Base-by-base conservation (phyloP, 495 filamentous ascomycete genomes). In the Neurospora sp. region DNA sequence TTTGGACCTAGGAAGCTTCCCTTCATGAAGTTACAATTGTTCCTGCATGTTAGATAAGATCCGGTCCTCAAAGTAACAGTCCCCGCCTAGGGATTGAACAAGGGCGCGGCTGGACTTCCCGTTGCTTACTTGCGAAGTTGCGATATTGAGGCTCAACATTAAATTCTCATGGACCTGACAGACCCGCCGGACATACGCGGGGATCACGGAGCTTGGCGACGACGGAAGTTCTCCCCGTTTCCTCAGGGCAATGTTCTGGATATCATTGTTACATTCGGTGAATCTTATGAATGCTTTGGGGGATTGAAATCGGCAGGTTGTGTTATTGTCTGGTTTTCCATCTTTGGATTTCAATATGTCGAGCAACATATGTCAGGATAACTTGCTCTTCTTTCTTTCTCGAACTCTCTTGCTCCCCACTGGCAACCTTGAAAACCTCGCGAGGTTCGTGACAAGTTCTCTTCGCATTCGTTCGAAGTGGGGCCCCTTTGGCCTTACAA, bases 11-110 rank as follows among this genome's bases (percentile, higher is more conserved):
- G 27, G 6, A 14, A 3, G 14, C 5, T 12, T 35, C 12, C 54
- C 54, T 77, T 75, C 75, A 74, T 77, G 7, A 62, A 66, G 7
- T 16, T 66, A 14, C 70, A 76, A 76, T 71, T 31, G 74, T 75
- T 73, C 74, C 74, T 80, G 74, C 75, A 77, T 72, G 35, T 18
- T 75, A 72, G 70, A 75, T 39, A 39, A 72, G 3, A 66, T 35
- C 27, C 54, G 11, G 27, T 35, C 27, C 27, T 18, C 27, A 31
- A 18, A 66, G 54, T 35, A 35, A 66, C 54, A 37, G 54, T 18
- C 14, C 54, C 54, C 14, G 54, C 54, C 27, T 66, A 31, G 14
- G 27, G 23, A 66, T 7, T 3, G 12, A 66, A 8, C 23, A 16
- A 66, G 27, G 14, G 14, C 54, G 14, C 14, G 54, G 14, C 23